phyloP scores from a whole-genome alignment of 129 eudicot genomes.

The Helichrysum umbraculigerum region DNA sequence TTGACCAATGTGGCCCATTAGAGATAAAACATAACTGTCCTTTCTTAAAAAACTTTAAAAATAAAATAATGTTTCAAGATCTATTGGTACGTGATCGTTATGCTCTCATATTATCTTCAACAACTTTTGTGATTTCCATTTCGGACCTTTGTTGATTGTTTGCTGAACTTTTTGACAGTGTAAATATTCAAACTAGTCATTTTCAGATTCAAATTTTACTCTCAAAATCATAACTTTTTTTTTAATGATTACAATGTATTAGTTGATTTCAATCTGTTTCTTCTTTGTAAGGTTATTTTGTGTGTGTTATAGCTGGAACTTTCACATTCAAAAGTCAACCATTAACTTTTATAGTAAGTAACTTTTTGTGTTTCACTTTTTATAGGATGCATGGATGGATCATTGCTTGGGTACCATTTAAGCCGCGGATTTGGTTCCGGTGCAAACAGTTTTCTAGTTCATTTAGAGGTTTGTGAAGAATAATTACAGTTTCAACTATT shows the following conservation, averaged over 20 bases:
- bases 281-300: neutral
- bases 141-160: neutral
- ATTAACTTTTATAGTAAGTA: neutral
- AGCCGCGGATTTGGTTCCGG: slow-evolving; percentile 87
- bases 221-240: no score
- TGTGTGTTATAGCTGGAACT: neutral
- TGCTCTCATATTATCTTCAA: neutral
- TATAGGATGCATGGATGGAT: slow-evolving; percentile 93
- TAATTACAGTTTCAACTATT: no score
- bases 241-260: no score
- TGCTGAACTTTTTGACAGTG: no score
- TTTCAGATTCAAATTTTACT: no score
- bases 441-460: slow-evolving; percentile 90
- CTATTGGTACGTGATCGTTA: slow-evolving; percentile 63
- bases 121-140: neutral
- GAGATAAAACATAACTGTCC: no score
- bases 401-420: slow-evolving; percentile 88
- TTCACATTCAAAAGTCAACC: neutral
- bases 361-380: neutral
- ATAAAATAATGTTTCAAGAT: slow-evolving; percentile 86
- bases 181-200: no score
- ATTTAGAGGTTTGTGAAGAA: slow-evolving; percentile 37
- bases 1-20: no score
- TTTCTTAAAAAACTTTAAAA: no score
- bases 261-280: neutral